These are phyloP conservation scores for Colletotrichum sp. DNA, from an alignment of 2,329 filamentous ascomycete genomes.

Conservation along the genomic window DNA sequence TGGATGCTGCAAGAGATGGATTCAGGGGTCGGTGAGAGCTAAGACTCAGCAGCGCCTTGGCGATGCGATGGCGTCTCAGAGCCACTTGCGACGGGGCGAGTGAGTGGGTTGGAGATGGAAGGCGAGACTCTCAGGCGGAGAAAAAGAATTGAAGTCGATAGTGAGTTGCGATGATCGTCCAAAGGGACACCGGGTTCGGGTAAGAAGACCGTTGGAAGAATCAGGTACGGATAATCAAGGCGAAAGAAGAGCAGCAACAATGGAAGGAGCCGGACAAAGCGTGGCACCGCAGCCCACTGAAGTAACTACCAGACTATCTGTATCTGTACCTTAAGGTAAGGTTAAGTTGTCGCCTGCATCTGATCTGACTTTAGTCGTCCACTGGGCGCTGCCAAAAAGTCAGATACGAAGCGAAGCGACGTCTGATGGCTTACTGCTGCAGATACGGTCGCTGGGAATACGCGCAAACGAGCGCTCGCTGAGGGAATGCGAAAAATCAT, in stretches of 20 bases:
- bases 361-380: not conserved
- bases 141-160: not conserved
- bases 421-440: not conserved
- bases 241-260: not conserved
- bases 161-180: not conserved
- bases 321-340: not conserved
- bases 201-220: not conserved
- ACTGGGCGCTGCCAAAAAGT: not conserved
- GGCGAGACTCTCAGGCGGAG: not conserved
- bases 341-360: not conserved
- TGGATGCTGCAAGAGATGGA: not conserved
- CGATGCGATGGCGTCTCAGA: constrained; percentile 14
- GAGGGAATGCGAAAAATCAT: not conserved
- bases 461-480: not conserved
- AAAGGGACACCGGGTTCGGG: not conserved
- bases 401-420: not conserved
- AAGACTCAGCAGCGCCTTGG: constrained; percentile 16
- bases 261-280: not conserved
- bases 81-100: not conserved
- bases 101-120: not conserved
- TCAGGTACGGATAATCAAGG: not conserved
- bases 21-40: constrained; percentile 15
- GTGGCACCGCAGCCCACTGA: not conserved
- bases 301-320: not conserved
- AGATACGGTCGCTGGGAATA: not conserved